Base-by-base conservation (phyloP, 2,329 filamentous ascomycete genomes). In the Fusarium gaditjirri region DNA sequence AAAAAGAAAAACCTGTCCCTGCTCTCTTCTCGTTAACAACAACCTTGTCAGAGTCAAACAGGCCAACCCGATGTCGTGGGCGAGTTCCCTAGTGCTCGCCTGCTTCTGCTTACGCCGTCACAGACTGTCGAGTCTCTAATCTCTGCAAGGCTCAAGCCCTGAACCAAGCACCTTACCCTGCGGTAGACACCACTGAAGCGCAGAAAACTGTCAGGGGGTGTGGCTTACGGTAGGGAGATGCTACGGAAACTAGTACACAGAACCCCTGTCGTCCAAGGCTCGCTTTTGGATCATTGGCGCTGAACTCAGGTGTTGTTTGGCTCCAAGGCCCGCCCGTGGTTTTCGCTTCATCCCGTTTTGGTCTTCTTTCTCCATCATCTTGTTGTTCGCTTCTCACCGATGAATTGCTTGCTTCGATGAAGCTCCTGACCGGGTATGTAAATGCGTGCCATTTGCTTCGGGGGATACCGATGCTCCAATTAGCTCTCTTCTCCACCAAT, bases 41-140 rank as follows among this genome's bases (percentile, higher is more conserved):
- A 50, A 52, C 43, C 55, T 55, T 50, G 38, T 50, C 61, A 33
- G 11, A 23, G n/a, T 23, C 29, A 41, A 47, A 60, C 61, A 65
- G 14, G 25, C 43, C 53, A 72, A 65, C 75, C 75, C 75, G 62
- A 73, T 64, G 70, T 65, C 53, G 50, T 73, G 73, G 75, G 41
- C 58, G 68, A 66, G 61, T 74, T 76, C 53, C 71, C 68, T 77
- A 77, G 75, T 76, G 75, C 71, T 75, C 75, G 75, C 65, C 55
- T 46, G 35, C 61, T 72, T 61, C 58, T 75, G 47, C 44, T 50
- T 62, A 63, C 46, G 55, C 69, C 68, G 59, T 57, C 70, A 54
- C 66, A 44, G 60, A 49, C 56, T 64, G 43, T 58, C 59, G 38
- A 60, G 42, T 61, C 43, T n/a, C 61, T 49, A 43, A 41, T 35